Evolutionary conservation across 2,329 filamentous ascomycete species (phyloP), one percentile per base, ranked within the genome.

Genomic region (Trichoderma afroharzianum): DNA sequence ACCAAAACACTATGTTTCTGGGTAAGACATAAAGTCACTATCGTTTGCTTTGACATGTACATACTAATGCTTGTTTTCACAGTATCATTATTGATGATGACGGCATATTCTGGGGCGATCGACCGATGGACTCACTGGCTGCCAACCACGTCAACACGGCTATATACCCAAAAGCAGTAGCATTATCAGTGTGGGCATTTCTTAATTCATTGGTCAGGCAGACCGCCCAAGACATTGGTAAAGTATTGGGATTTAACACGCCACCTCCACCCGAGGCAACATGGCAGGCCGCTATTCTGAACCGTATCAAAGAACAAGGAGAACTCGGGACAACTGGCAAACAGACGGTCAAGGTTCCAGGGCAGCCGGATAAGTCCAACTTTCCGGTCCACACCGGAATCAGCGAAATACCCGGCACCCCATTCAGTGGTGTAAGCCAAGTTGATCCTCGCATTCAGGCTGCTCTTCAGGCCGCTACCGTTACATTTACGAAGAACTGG

Each of bases 1-100:
- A 1, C 89, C 90, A 6, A 85, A 84, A 68, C 90, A 88, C 71
- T 83, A 86, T 72, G 85, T 88, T 71, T 85, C 85, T 63, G 90
- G 89, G 90, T 92, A 85, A 74, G 75, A 9, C n/a, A 30, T 8
- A 15, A 58, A 9, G 15, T 18, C 9, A 7, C 15, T 15, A 33
- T 1, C 6, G 7, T 28, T 15, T 33, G 26, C 15, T 14, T 11
- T 5, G 26, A 26, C 15, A 6, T 32, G 18, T 15, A 15, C 28
- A n/a, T 11, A 14, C 77, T 82, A 58, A 81, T 43, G 26, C 18
- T 72, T n/a, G 21, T 24, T 1, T 5, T 7, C 8, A 3, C 74
- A 89, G 88, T 2, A 79, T 89, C 66, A 81, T 85, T 26, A 79
- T 89, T 55, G 83, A 84, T 18, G 82, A 85, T 7, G 84, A 88